A percentile compares a stretch with the other conserved stretches of the same genome.
phyloP scores from a whole-genome alignment of 1,284 basidiomycete genomes.

The Trametes pubescens region DNA sequence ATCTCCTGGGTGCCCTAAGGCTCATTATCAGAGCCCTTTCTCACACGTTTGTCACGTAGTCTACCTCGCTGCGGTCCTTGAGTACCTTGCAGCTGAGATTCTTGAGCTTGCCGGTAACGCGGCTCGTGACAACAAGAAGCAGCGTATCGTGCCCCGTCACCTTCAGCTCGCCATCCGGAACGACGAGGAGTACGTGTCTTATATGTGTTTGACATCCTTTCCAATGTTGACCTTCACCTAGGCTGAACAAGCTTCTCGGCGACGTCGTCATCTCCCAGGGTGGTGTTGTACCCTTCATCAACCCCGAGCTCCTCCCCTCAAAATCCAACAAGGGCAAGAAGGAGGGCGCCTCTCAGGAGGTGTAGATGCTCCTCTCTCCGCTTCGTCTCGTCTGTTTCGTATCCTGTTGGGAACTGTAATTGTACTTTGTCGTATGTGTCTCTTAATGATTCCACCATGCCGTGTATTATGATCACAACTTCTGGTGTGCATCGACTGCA shows the following conservation, averaged over 20 bases:
- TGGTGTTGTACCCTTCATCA: slow-evolving; percentile 80
- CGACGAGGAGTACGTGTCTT: slow-evolving; percentile 72
- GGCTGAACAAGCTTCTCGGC: slow-evolving; percentile 77
- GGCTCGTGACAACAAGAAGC: slow-evolving; percentile 78
- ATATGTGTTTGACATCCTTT: neutral
- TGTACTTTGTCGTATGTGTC: slow-evolving; percentile 35
- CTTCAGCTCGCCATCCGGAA: slow-evolving; percentile 87
- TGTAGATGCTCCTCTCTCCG: slow-evolving; percentile 34
- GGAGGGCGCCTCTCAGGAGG: slow-evolving; percentile 52
- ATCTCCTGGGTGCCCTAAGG: neutral
- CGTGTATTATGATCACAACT: slow-evolving; percentile 33
- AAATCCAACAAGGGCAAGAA: slow-evolving; percentile 68
- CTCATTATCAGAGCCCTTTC: neutral
- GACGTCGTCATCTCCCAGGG: slow-evolving; percentile 85
- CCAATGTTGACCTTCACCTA: slow-evolving; percentile 33
- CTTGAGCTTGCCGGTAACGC: slow-evolving; percentile 90
- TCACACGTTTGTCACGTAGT: slow-evolving; percentile 52
- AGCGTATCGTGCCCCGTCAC: slow-evolving; percentile 86
- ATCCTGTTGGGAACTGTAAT: slow-evolving; percentile 37
- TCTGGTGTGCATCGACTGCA: too few species aligned
- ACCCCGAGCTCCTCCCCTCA: slow-evolving; percentile 73
- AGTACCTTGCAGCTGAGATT: slow-evolving; percentile 89
- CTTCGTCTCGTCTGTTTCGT: slow-evolving; percentile 26
- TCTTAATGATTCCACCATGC: slow-evolving; percentile 34
- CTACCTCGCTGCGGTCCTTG: slow-evolving; percentile 86